Percentiles rank a stretch among this genome's conserved stretches.
These are phyloP conservation scores for Botrytis cinerea DNA, from an alignment of 2,329 filamentous ascomycete species.

Conservation along the genomic window DNA sequence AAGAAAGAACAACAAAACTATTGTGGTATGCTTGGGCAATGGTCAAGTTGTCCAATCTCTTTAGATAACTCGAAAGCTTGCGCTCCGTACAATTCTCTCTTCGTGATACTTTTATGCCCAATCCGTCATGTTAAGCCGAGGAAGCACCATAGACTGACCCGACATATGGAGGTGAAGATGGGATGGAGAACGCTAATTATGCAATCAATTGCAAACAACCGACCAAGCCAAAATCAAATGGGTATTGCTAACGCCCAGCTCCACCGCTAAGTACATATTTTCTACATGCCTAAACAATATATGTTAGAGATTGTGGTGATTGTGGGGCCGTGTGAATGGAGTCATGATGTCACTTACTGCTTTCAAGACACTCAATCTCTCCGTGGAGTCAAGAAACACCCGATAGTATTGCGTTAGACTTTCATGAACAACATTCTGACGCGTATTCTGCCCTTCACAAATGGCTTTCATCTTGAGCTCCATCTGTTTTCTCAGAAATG, in stretches of 20 bases:
- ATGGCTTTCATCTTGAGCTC: constrained; percentile 96
- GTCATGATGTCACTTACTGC: constrained; percentile 50
- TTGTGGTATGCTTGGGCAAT: background rate
- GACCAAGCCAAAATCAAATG: constrained; percentile 5
- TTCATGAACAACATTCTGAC: constrained; percentile 73
- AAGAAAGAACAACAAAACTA: background rate
- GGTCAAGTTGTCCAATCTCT: background rate
- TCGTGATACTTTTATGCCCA: background rate
- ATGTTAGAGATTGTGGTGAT: constrained; percentile 22
- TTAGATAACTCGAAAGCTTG: constrained; percentile 4
- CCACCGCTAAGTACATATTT: constrained; percentile 38
- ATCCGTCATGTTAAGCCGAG: constrained; percentile 12
- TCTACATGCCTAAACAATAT: constrained; percentile 36
- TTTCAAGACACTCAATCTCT: constrained; percentile 69
- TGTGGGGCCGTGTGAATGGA: constrained; percentile 9
- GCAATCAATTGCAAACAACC: constrained; percentile 4
- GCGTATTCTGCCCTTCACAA: constrained; percentile 80
- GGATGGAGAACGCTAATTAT: constrained; percentile 3
- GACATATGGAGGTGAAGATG: constrained; percentile 5
- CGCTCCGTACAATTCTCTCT: background rate
- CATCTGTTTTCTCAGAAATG: constrained; percentile 97
- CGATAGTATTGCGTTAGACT: constrained; percentile 84
- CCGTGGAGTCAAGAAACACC: constrained; percentile 80
- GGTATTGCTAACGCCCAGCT: constrained; percentile 30
- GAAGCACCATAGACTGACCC: constrained; percentile 10